phyloP scores from a whole-genome alignment of 2,329 filamentous ascomycete species.

The Rhinocladiella similis region DNA sequence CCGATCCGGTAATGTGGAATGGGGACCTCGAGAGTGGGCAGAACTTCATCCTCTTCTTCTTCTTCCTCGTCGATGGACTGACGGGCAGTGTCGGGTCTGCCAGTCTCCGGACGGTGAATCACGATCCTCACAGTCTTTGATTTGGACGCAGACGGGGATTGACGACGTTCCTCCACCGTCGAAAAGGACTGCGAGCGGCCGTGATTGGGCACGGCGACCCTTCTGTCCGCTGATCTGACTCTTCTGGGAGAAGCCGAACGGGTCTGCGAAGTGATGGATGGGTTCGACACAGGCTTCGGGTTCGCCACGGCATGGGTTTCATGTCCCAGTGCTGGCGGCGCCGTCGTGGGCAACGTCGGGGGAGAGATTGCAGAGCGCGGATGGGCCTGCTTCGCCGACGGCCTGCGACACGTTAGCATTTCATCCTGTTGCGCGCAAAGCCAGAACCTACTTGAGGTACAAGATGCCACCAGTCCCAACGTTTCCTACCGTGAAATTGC shows the following conservation, averaged over 20 bases:
- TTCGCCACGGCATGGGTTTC: conserved; percentile 20
- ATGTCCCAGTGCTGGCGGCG: conserved; percentile 27
- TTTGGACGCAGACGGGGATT: conserved; percentile 41
- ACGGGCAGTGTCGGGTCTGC: conserved; percentile 65
- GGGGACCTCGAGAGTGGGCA: conserved; percentile 66
- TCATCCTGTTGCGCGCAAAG: neutral
- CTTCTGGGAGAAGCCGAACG: conserved; percentile 9
- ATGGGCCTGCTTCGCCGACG: conserved; percentile 50
- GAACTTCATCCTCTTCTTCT: conserved; percentile 32
- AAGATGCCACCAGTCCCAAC: conserved; percentile 82
- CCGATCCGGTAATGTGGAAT: conserved; percentile 86
- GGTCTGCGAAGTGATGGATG: conserved; percentile 13
- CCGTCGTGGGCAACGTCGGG: conserved; percentile 58
- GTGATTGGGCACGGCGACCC: conserved; percentile 23
- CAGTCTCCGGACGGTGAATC: conserved; percentile 69
- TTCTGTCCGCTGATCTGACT: neutral
- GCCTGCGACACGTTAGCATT: conserved; percentile 40
- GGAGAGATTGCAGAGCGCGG: conserved; percentile 42
- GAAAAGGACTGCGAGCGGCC: conserved; percentile 65
- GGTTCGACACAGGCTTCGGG: conserved; percentile 1
- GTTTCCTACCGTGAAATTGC: conserved; percentile 77
- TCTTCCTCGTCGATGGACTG: conserved; percentile 37
- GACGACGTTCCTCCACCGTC: conserved; percentile 65
- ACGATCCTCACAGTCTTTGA: conserved; percentile 75
- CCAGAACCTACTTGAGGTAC: conserved; percentile 56